Evolutionary conservation across 2,329 filamentous ascomycete species (phyloP).

Genomic region (Sphaceloma murrayae): DNA sequence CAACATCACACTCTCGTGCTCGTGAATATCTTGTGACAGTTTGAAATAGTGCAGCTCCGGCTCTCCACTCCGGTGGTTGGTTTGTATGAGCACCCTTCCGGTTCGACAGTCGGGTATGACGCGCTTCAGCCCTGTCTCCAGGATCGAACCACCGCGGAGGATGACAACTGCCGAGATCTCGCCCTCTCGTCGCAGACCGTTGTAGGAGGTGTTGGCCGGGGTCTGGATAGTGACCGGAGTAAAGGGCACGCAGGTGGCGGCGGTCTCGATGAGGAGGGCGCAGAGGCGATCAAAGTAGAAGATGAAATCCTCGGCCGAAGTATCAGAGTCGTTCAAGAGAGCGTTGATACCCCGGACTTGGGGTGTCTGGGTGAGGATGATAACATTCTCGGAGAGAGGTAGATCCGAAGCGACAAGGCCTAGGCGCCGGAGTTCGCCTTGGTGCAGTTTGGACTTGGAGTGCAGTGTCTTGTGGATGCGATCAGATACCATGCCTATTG

Average conservation of each 20-base stretch:
- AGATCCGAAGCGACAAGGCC: slow-evolving; percentile 60
- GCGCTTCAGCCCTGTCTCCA: slow-evolving; percentile 78
- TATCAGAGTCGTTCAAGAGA: slow-evolving; percentile 72
- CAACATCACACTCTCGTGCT: slow-evolving; percentile 72
- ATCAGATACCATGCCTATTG: slow-evolving; percentile 78
- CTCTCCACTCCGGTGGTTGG: slow-evolving; percentile 67
- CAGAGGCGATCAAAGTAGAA: slow-evolving; percentile 93
- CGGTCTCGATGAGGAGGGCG: slow-evolving; percentile 74
- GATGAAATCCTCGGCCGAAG: slow-evolving; percentile 79
- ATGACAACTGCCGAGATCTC: slow-evolving; percentile 77
- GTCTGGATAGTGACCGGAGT: slow-evolving; percentile 56
- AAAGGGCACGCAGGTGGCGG: slow-evolving; percentile 63
- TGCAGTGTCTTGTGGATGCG: slow-evolving; percentile 81
- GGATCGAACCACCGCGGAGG: slow-evolving; percentile 75
- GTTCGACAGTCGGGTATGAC: slow-evolving; percentile 89
- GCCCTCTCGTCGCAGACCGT: slow-evolving; percentile 60
- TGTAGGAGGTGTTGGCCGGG: slow-evolving; percentile 55
- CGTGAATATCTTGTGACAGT: slow-evolving; percentile 61
- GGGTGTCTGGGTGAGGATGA: slow-evolving; percentile 63
- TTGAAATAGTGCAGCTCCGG: slow-evolving; percentile 87
- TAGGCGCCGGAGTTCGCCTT: slow-evolving; percentile 65
- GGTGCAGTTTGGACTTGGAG: slow-evolving; percentile 76
- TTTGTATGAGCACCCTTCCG: slow-evolving; percentile 83
- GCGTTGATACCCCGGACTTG: slow-evolving; percentile 86
- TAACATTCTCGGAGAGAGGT: slow-evolving; percentile 64